These are phyloP conservation scores for Hermanozyma aechmeae DNA, from an alignment of 805 yeast species.

Conservation along the genomic window DNA sequence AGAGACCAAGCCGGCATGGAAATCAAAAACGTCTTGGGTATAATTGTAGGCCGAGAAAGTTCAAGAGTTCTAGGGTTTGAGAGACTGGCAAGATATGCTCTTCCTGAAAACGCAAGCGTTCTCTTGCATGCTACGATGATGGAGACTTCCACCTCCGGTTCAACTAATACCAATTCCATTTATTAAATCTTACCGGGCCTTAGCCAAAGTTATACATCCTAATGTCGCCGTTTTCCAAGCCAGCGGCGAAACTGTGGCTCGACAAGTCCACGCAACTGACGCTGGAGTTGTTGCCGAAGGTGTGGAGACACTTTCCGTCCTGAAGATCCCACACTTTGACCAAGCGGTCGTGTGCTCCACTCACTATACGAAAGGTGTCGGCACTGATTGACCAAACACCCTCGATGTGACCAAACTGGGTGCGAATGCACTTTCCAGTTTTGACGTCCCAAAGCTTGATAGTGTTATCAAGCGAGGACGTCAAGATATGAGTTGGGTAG, in stretches of 20 bases:
- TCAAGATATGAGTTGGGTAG: slow-evolving; percentile 74
- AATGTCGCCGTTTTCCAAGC: slow-evolving; percentile 83
- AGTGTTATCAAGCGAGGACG: slow-evolving; percentile 88
- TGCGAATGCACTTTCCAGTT: slow-evolving; percentile 81
- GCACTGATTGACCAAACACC: slow-evolving; percentile 98
- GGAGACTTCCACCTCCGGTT: too few species aligned
- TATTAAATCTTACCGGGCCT: too few species aligned
- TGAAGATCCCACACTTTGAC: slow-evolving; percentile 95
- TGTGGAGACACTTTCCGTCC: slow-evolving; percentile 88
- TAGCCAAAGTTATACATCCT: slow-evolving; percentile 42
- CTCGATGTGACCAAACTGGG: slow-evolving; percentile 96
- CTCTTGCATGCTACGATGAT: too few species aligned
- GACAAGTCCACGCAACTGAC: slow-evolving; percentile 73
- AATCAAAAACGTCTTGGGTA: too few species aligned
- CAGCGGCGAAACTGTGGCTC: slow-evolving; percentile 84
- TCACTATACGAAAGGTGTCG: slow-evolving; percentile 86
- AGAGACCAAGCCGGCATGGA: too few species aligned
- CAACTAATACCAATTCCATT: too few species aligned
- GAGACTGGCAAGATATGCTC: too few species aligned
- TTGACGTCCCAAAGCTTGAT: slow-evolving; percentile 86
- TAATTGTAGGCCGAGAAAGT: too few species aligned
- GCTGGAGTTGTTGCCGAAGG: slow-evolving; percentile 63
- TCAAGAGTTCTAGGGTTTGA: too few species aligned
- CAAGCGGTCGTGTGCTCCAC: slow-evolving; percentile 88
- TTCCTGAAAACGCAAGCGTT: too few species aligned